Conservation (phyloP, 2,329 filamentous ascomycete species). For the Podosphaera fusca region DNA sequence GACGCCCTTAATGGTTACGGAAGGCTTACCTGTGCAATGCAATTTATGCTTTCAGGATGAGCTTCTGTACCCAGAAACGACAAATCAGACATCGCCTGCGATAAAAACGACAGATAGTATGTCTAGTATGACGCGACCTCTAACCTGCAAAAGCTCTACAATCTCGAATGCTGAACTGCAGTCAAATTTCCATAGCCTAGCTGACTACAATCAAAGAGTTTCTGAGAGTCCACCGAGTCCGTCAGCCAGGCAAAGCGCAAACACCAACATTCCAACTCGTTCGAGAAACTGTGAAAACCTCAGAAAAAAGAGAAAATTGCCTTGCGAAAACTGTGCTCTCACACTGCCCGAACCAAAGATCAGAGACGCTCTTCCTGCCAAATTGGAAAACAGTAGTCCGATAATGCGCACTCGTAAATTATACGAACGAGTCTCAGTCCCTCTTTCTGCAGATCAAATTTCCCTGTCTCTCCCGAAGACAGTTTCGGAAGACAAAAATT, state of each 20-base stretch:
- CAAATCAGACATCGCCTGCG: slow-evolving; percentile 11
- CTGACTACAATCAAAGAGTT: neutral
- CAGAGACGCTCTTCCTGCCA: slow-evolving; percentile 9
- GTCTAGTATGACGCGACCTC: slow-evolving; percentile 3
- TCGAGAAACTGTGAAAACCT: slow-evolving; percentile 40
- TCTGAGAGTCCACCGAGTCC: slow-evolving; percentile 34
- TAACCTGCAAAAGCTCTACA: slow-evolving; percentile 4
- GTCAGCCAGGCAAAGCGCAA: slow-evolving; percentile 22
- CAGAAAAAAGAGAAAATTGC: slow-evolving; percentile 37
- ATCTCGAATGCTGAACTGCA: slow-evolving; percentile 7
- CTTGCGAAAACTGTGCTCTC: slow-evolving; percentile 46
- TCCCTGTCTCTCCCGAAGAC: slow-evolving; percentile 8
- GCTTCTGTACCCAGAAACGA: slow-evolving; percentile 8
- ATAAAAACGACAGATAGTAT: slow-evolving; percentile 8
- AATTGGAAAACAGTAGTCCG: slow-evolving; percentile 19
- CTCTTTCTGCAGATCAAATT: slow-evolving; percentile 6
- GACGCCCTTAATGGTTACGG: slow-evolving; percentile 46
- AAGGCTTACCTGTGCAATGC: slow-evolving; percentile 38
- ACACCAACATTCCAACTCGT: slow-evolving; percentile 17
- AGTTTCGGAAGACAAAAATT: slow-evolving; percentile 11
- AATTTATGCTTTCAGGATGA: slow-evolving; percentile 31
- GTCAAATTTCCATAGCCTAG: neutral
- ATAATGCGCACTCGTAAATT: slow-evolving; percentile 37
- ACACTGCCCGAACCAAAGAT: slow-evolving; percentile 30
- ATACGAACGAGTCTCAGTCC: slow-evolving; percentile 30